phyloP scores from a whole-genome alignment of 2,329 filamentous ascomycete species.

The Botryotinia narcissicola region DNA sequence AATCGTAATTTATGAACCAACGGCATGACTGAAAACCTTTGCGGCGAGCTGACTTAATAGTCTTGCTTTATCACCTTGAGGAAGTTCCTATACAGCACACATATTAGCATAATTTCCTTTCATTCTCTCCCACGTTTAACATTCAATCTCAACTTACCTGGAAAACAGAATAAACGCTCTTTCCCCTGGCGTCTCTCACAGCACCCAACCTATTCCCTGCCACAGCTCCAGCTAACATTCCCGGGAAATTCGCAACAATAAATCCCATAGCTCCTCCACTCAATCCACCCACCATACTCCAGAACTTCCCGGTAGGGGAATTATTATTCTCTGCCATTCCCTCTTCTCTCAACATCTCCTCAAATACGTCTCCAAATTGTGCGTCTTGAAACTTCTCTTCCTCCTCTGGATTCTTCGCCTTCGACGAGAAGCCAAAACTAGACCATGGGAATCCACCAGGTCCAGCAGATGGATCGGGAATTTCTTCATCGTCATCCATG shows the following conservation, averaged over 20 bases:
- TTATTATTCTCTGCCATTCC: constrained; percentile 71
- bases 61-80: constrained; percentile 75
- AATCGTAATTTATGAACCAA: constrained; percentile 43
- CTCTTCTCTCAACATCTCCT: constrained; percentile 87
- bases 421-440: constrained; percentile 54
- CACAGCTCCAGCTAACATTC: constrained; percentile 83
- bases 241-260: constrained; percentile 90
- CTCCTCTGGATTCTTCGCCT: constrained; percentile 47
- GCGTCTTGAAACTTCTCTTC: constrained; percentile 63
- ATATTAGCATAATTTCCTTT: not conserved
- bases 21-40: constrained; percentile 64
- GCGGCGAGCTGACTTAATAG: constrained; percentile 78
- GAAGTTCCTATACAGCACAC: constrained; percentile 55
- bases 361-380: constrained; percentile 85
- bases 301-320: constrained; percentile 71
- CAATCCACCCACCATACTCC: constrained; percentile 79
- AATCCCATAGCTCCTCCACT: constrained; percentile 91
- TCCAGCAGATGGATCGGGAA: constrained; percentile 41
- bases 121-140: too few relatives aligned
- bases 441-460: constrained; percentile 69
- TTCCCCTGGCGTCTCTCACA: constrained; percentile 83
- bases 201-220: constrained; percentile 91
- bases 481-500: constrained; percentile 47
- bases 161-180: constrained; percentile 89
- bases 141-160: not conserved